Evolutionary conservation across 495 filamentous ascomycete species (phyloP), one percentile per base, ranked within the genome.

Genomic region (Lasiosphaeria miniovina): DNA sequence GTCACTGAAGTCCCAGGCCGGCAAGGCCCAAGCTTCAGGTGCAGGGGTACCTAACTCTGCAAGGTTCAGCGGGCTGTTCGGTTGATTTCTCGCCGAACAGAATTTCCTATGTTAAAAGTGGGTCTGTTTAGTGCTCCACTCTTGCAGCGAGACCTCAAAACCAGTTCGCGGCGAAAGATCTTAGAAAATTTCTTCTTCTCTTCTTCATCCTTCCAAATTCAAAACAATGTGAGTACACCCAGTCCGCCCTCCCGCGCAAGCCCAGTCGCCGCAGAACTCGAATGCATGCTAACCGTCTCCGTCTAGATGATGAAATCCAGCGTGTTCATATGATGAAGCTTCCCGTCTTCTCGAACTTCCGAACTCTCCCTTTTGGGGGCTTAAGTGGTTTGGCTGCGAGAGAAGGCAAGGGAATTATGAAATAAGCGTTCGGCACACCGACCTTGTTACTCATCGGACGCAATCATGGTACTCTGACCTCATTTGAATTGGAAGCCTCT

Each of bases 401-500:
- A 77, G 68, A 74, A 71, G 80, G 43, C 12, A 80, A 62, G 73
- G 86, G 84, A 82, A 90, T 85, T 77, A 80, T 98, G 94, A 98
- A 84, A 91, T 88, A 82, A 84, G 95, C 90, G 95, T 96, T 92
- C 91, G 93, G 90, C 94, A 97, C 94, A 96, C 82, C 69, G 78
- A 87, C 86, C 93, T 96, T 96, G 90, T 96, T 95, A 89, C 80
- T 79, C 68, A 78, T 89, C 91, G 92, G 88, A 96, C 93, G 95
- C 92, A 83, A 89, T 86, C 82, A 89, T 84, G 87, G 91, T 90
- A 96, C 91, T 98, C 94, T 98, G 94, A 98, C 71, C 69, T 60
- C 52, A 63, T 69, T 77, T 77, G 67, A 70, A 72, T 67, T 57
- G 43, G 62, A 68, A 71, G 71, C 70, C 66, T 52, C 52, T 56